Evolutionary conservation across 2,329 filamentous ascomycete species (phyloP), one percentile per base, ranked within the genome.

Genomic region (Aspergillus japonicus): DNA sequence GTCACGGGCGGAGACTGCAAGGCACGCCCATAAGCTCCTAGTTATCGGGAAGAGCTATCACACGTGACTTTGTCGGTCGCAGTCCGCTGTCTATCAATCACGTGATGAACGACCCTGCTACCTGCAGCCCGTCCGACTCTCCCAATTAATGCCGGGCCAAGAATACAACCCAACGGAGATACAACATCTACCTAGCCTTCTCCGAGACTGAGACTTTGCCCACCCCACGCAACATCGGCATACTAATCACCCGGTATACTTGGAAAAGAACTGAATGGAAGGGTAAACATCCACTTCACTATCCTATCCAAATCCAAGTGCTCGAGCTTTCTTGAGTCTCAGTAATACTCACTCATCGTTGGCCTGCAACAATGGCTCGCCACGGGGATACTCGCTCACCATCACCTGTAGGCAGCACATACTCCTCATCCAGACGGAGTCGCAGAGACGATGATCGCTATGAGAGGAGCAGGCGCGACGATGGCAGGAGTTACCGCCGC

Each of bases 401-500:
- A 90, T 92, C 89, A 87, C 89, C 89, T 88, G 87, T 89, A 92
- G 90, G 89, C 87, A 92, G 89, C 84, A 88, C 90, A 75, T 84
- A 85, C 78, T 87, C 87, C 78, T 86, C 87, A 73, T 88, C 87
- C 80, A 89, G 86, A 80, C 85, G 87, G 62, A 78, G 69, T 69
- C 80, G 81, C 70, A 80, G 82, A 76, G 83, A 82, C 67, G 78
- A 83, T 73, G 77, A 81, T 69, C 78, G 82, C 64, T 75, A 80
- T 69, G 82, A 84, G 54, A 78, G 79, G 71, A 80, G 77, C 67
- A 76, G 81, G 47, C 77, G 81, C 66, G 82, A 84, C 70, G 81
- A 83, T 72, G 75, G 75, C 52, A 78, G 81, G 62, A 70, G 73
- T 55, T 77, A 77, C 65, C 75, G 80, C 58, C 75, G 77, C 64